Evolutionary conservation across 2,329 filamentous ascomycete species (phyloP), one percentile per base, ranked within the genome.

Genomic region (Aspergillus tanneri): DNA sequence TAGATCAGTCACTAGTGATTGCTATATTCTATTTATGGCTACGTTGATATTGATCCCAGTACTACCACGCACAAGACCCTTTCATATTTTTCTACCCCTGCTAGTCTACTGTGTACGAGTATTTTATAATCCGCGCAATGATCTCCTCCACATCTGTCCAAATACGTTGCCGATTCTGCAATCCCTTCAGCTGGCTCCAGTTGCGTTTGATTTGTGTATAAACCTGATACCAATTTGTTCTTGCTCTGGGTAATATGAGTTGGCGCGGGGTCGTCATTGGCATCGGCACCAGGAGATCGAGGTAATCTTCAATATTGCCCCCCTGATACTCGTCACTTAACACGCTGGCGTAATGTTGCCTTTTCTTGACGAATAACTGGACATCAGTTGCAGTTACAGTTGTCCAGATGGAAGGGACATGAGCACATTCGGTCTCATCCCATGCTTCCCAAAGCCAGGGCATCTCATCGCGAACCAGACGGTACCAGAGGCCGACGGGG

Each of bases 91-190:
- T n/a, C n/a, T n/a, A n/a, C n/a, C n/a, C n/a, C n/a, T n/a, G n/a
- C n/a, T n/a, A n/a, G n/a, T n/a, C n/a, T n/a, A n/a, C n/a, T n/a
- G n/a, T n/a, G n/a, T n/a, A n/a, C n/a, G n/a, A n/a, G n/a, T n/a
- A n/a, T n/a, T n/a, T n/a, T n/a, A n/a, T 23, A 18, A 70, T 68
- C 24, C 78, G 76, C 16, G 70, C 67, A 57, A 76, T 70, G 23
- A 63, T 53, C 25, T 57, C 50, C 12, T 56, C 48, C 18, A 59
- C 35, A 46, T 59, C 52, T 25, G 46, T 36, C 56, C 58, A 65
- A 21, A 65, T 58, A 25, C 61, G 45, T 40, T 47, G 23, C 14
- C 60, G 47, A 44, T 65, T 65, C 27, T 32, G 36, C 23, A 64
- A 28, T 0, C 61, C 60, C 36, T 56, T 65, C 7, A 64, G 46